Evolutionary conservation across 2,329 filamentous ascomycete genomes (phyloP), one percentile per base, ranked within the genome.

Genomic region (Trichocomaceae sp.): DNA sequence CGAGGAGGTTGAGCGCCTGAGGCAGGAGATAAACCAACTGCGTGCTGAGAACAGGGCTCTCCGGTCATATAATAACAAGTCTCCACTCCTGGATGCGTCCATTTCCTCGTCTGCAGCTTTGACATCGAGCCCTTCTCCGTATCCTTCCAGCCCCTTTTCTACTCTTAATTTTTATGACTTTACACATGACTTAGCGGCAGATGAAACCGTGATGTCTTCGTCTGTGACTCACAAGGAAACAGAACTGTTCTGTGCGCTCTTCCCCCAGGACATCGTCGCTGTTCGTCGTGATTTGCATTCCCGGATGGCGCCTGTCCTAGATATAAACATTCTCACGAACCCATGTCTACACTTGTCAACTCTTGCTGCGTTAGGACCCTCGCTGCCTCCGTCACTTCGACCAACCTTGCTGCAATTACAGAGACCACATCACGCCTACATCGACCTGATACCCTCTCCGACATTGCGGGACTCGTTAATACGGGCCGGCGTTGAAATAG

Each of bases 361-460:
- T 9, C 59, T 69, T 7, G 62, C 63, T 33, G 60, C 60, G 5
- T 52, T 69, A 33, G 65, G 60, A n/a, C 64, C 66, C 8, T 62
- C 61, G 5, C 61, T 75, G 17, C 72, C 72, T 1, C 52, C 46
- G 17, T 48, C 63, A 8, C 59, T 75, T 6, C 70, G 69, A 58
- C 72, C 72, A 4, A 72, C 64, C n/a, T 63, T 67, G 55, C 58
- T 66, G 23, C 73, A 75, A 54, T 66, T 75, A 5, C 64, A 67
- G 22, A 73, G 66, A 2, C 66, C 71, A 15, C 73, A 75, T 54
- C 72, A 71, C 58, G 70, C 67, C 50, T 72, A 69, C 50, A 73
- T 75, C 53, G 72, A 75, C 57, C 63, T 74, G 64, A 64, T 75
- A 17, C 70, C 73, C 10, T 74, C 72, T 7, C 71, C 69, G 4